These are phyloP conservation scores for Aureobasidium vineae DNA, from an alignment of 2,329 filamentous ascomycete species.

Conservation along the genomic window DNA sequence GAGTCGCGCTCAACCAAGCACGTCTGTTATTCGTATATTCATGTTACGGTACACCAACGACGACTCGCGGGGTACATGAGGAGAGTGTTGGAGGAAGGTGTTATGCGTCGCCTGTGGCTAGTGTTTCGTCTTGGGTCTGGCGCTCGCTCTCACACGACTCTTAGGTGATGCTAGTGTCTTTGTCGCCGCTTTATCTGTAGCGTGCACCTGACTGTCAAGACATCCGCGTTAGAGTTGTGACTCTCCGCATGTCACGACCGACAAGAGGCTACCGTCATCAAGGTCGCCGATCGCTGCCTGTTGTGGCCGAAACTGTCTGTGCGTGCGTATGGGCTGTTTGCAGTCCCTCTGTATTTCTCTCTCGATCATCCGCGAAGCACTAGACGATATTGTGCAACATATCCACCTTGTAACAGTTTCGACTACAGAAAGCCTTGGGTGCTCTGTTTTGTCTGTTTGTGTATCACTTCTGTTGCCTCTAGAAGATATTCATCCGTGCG, in stretches of 20 bases:
- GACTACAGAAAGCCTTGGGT: too few relatives aligned
- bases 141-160: conserved; percentile 10
- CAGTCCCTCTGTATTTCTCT: conserved; percentile 1
- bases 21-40: conserved; percentile 17
- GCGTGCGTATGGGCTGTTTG: neutral
- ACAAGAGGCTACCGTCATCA: neutral
- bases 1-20: conserved; percentile 12
- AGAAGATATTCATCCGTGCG: too few relatives aligned
- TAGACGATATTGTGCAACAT: conserved; percentile 12
- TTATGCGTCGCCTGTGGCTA: neutral
- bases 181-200: conserved; percentile 12
- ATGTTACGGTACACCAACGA: conserved; percentile 25
- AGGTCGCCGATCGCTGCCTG: neutral
- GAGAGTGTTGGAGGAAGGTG: neutral
- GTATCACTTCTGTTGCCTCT: neutral
- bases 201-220: conserved; percentile 16
- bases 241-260: conserved; percentile 21
- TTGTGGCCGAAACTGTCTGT: neutral
- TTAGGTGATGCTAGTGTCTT: neutral
- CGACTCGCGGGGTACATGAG: conserved; percentile 23
- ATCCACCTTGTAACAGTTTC: neutral
- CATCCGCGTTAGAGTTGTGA: conserved; percentile 13
- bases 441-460: neutral
- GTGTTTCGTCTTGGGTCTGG: neutral
- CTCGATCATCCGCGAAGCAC: conserved; percentile 8